Evolutionary conservation across 2,329 filamentous ascomycete species (phyloP).

Genomic region (Monilinia fructicola): DNA sequence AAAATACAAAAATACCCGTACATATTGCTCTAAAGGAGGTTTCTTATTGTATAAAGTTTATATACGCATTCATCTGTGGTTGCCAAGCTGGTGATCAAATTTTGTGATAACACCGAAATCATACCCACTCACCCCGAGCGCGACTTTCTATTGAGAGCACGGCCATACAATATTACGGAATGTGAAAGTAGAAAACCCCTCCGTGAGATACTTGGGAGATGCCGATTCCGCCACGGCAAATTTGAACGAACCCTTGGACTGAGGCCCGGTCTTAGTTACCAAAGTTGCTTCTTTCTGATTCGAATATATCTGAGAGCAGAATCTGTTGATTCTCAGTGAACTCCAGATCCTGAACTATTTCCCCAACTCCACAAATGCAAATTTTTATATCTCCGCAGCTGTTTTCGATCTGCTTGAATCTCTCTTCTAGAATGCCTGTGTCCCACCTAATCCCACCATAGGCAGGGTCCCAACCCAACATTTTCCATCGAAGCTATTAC

Average conservation of each 20-base stretch:
- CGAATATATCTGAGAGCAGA: slow-evolving; percentile 6
- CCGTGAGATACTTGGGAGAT: neutral
- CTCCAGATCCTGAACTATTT: slow-evolving; percentile 15
- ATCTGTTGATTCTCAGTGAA: slow-evolving; percentile 3
- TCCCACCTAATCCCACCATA: slow-evolving; percentile 58
- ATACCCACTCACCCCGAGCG: neutral
- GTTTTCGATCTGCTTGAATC: neutral
- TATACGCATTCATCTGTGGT: neutral
- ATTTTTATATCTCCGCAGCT: neutral
- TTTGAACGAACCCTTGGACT: neutral
- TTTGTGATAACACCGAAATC: neutral
- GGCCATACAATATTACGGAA: neutral
- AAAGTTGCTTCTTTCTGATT: neutral
- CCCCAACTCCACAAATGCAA: slow-evolving; percentile 13
- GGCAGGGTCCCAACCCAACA: slow-evolving; percentile 59
- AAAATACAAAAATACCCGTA: slow-evolving; percentile 26
- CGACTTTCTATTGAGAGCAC: neutral
- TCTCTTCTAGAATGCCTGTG: slow-evolving; percentile 28
- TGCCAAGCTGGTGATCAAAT: slow-evolving; percentile 20
- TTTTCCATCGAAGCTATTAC: slow-evolving; percentile 65
- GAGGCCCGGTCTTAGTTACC: neutral
- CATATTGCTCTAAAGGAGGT: slow-evolving; percentile 21
- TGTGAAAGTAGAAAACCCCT: neutral
- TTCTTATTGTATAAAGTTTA: slow-evolving; percentile 14
- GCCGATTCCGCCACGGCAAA: neutral